A percentile compares a stretch with the other conserved stretches of the same genome.
phyloP scores from a whole-genome alignment of 1,139 yeast species.

The Sugiyamaella sp. region DNA sequence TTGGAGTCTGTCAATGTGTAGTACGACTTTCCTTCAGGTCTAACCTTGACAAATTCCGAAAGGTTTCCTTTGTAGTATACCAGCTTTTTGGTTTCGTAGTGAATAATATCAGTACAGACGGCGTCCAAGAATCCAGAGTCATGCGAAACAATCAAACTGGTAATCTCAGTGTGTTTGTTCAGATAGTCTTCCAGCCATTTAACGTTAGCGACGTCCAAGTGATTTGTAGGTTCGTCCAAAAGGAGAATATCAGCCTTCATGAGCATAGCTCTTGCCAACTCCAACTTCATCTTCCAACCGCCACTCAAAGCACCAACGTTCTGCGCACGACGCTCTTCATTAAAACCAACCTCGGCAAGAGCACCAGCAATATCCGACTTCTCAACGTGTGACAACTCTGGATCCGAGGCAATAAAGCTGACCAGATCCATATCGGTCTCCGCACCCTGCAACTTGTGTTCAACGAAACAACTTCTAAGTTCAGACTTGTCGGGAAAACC shows the following conservation, averaged over 20 bases:
- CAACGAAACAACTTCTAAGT: constrained; percentile 92
- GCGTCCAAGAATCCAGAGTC: constrained; percentile 95
- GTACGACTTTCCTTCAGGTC: constrained; percentile 96
- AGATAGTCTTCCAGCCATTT: constrained; percentile 92
- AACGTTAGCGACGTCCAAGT: constrained; percentile 92
- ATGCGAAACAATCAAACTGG: constrained; percentile 94
- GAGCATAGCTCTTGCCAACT: constrained; percentile 96
- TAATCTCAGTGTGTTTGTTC: constrained; percentile 69
- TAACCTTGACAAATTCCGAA: constrained; percentile 85
- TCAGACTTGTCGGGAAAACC: constrained; percentile 94
- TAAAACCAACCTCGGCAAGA: constrained; percentile 83
- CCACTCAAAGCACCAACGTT: constrained; percentile 95
- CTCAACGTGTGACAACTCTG: constrained; percentile 66
- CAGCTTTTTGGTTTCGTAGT: constrained; percentile 92
- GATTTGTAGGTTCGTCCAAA: constrained; percentile 98
- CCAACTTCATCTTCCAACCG: constrained; percentile 99
- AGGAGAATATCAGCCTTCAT: constrained; percentile 95
- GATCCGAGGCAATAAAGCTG: constrained; percentile 86
- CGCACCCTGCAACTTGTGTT: constrained; percentile 93
- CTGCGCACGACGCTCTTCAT: constrained; percentile 85
- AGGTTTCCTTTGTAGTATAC: constrained; percentile 96
- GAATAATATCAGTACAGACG: constrained; percentile 95
- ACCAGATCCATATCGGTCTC: constrained; percentile 92
- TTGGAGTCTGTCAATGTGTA: constrained; percentile 93
- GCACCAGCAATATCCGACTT: constrained; percentile 75